phyloP scores from a whole-genome alignment of 306 rosid genomes.

The Mimosa pudica region DNA sequence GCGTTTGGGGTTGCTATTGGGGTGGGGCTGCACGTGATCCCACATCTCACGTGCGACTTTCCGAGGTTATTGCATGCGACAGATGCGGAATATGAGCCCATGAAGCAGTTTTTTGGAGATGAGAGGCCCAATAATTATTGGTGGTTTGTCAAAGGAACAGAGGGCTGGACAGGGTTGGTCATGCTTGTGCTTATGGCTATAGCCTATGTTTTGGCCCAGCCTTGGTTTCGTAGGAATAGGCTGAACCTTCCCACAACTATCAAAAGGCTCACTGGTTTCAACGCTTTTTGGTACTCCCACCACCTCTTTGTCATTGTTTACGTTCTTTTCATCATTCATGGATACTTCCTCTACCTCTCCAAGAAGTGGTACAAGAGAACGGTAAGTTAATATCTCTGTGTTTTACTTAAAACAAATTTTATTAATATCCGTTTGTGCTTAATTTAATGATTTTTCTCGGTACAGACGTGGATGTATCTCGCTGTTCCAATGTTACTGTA shows the following conservation, averaged over 20 bases:
- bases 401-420: background rate
- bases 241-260: conserved; percentile 67
- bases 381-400: conserved; percentile 40
- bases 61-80: conserved; percentile 70
- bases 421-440: conserved; percentile 12
- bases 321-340: conserved; percentile 72
- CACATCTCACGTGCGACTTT: conserved; percentile 86
- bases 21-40: conserved; percentile 61
- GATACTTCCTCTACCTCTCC: conserved; percentile 74
- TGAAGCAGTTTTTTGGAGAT: conserved; percentile 63
- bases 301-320: conserved; percentile 85
- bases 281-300: conserved; percentile 96
- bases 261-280: conserved; percentile 79
- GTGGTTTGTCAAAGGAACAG: conserved; percentile 93
- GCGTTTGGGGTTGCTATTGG: conserved; percentile 79
- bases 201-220: conserved; percentile 79
- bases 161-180: conserved; percentile 87
- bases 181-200: conserved; percentile 84
- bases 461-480: conserved; percentile 89
- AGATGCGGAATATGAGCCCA: conserved; percentile 56
- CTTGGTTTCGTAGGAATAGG: conserved; percentile 76
- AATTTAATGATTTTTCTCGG: conserved; percentile 1
- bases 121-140: conserved; percentile 67
- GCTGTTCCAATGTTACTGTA: conserved; percentile 75
- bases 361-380: conserved; percentile 87